Conservation (phyloP, 257 asterid species). For the Phtheirospermum japonicum region DNA sequence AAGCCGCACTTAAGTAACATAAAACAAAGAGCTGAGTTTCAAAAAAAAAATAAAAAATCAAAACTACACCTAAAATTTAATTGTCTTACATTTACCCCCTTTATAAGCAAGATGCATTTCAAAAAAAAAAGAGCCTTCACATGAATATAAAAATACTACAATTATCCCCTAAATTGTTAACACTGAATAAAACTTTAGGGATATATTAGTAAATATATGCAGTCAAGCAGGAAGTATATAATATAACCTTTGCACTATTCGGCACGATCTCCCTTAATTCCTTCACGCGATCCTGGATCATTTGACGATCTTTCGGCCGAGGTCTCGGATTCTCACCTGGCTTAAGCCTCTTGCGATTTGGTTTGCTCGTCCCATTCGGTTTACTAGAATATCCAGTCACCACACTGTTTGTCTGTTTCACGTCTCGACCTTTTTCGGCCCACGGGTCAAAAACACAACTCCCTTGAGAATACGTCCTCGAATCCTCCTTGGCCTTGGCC, state of each 20-base stretch:
- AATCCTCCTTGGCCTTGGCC: constrained; percentile 41
- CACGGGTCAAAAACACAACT: constrained; percentile 61
- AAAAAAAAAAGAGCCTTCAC: too few species aligned
- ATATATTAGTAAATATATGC: neutral
- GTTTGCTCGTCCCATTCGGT: constrained; percentile 41
- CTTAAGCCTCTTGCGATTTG: constrained; percentile 67
- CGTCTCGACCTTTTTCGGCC: constrained; percentile 43
- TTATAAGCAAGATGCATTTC: too few species aligned
- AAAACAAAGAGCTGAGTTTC: neutral
- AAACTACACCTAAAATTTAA: too few species aligned
- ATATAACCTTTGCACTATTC: constrained; percentile 62
- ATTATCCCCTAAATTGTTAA: too few species aligned
- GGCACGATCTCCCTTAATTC: constrained; percentile 83
- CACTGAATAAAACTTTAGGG: neutral
- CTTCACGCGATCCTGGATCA: constrained; percentile 91
- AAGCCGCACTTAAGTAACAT: constrained; percentile 7
- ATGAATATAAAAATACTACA: too few species aligned
- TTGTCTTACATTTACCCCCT: too few species aligned
- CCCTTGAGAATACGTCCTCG: constrained; percentile 40
- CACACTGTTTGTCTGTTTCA: constrained; percentile 46
- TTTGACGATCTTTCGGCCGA: constrained; percentile 84
- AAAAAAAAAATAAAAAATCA: too few species aligned
- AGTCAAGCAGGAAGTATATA: too few species aligned
- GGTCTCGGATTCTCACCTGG: constrained; percentile 84
- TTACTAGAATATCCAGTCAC: constrained; percentile 56